These are phyloP conservation scores for Coix lacrymajobi DNA, from an alignment of 176 grass and related monocot species.

Conservation along the genomic window DNA sequence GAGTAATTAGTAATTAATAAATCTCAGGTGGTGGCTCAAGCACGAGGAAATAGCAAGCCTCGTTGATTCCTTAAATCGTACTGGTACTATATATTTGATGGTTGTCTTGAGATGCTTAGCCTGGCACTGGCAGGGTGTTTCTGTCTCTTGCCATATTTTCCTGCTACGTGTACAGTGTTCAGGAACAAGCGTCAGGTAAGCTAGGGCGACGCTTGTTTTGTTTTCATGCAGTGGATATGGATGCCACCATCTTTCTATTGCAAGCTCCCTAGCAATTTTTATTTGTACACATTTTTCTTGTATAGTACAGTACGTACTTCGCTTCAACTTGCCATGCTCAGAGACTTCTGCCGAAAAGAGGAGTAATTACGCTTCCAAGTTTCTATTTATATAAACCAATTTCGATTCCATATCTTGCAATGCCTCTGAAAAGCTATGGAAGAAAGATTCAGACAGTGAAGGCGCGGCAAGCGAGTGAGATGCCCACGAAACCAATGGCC, in stretches of 20 bases:
- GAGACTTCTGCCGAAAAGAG: not conserved
- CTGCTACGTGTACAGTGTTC: not conserved
- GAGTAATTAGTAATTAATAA: not conserved
- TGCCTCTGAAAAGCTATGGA: not conserved
- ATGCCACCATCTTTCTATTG: not conserved
- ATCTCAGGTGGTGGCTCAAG: not conserved
- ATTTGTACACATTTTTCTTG: not conserved
- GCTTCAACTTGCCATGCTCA: not conserved
- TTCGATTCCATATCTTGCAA: not conserved
- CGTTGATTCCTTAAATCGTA: constrained; percentile 16
- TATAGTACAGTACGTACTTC: no score
- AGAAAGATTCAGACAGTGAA: constrained; percentile 19
- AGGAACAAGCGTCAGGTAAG: not conserved
- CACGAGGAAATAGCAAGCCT: constrained; percentile 1
- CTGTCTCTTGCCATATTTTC: constrained; percentile 25
- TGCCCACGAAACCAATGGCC: not conserved
- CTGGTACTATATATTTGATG: constrained; percentile 7
- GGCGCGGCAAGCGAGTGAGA: not conserved
- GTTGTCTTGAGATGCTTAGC: constrained; percentile 4
- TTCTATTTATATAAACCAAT: not conserved
- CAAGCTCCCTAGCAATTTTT: not conserved
- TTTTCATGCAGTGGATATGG: not conserved
- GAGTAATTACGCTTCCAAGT: not conserved
- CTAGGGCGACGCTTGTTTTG: not conserved
- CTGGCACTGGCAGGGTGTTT: not conserved